Evolutionary conservation across 208 protist genomes (phyloP).

Genomic region (Acanthamoeba healyi): DNA sequence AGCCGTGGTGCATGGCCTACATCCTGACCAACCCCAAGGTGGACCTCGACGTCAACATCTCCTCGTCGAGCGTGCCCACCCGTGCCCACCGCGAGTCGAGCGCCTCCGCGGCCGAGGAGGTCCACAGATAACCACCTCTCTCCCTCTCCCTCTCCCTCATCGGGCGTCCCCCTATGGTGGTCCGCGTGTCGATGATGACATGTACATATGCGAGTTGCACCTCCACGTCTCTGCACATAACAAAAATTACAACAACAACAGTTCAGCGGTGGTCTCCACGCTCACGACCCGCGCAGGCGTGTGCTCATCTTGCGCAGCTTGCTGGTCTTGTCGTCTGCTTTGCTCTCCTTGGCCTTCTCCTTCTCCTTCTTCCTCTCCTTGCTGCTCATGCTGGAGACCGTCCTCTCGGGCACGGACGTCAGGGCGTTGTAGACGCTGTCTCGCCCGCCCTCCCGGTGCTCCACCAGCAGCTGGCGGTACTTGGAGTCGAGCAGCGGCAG

Average conservation of each 20-base stretch:
- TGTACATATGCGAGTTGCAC: too few species aligned
- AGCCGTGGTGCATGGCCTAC: slow-evolving; percentile 47
- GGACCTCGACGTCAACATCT: slow-evolving; percentile 28
- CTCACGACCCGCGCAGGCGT: too few species aligned
- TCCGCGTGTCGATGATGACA: too few species aligned
- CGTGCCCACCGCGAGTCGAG: neutral
- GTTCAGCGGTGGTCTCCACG: too few species aligned
- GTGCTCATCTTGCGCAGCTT: too few species aligned
- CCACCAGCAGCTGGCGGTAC: slow-evolving; percentile 12
- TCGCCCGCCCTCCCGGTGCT: neutral
- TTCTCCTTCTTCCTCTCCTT: neutral
- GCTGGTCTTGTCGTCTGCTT: neutral
- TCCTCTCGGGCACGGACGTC: too few species aligned
- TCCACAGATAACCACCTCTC: neutral
- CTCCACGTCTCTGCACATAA: too few species aligned
- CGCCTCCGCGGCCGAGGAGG: neutral
- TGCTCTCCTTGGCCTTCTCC: neutral
- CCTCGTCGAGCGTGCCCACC: neutral
- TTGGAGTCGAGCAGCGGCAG: neutral
- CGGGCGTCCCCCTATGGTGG: too few species aligned
- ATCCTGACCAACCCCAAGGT: slow-evolving; percentile 54
- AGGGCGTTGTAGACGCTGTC: neutral
- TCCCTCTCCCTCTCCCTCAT: too few species aligned
- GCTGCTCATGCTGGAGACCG: too few species aligned
- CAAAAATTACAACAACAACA: too few species aligned